A percentile compares a stretch with the other conserved stretches of the same genome.
phyloP scores from a whole-genome alignment of 148 eudicot species.

The Rhododendron ferrugineum region DNA sequence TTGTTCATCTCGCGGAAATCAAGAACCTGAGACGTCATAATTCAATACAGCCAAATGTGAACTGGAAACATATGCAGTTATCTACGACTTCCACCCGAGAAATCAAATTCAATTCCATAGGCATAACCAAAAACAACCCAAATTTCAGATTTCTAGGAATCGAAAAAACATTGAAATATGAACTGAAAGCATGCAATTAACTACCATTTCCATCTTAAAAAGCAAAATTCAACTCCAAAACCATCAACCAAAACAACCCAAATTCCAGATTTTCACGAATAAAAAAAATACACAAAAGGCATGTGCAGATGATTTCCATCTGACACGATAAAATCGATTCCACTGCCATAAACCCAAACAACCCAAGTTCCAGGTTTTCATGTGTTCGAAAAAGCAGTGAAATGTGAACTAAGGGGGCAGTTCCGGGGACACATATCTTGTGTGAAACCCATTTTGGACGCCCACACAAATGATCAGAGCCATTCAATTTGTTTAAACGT shows the following conservation, averaged over 20 bases:
- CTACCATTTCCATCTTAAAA: not conserved
- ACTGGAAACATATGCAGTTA: not conserved
- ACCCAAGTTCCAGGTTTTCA: not conserved
- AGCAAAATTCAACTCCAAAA: not conserved
- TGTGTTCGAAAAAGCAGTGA: not conserved
- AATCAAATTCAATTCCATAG: not conserved
- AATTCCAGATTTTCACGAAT: not conserved
- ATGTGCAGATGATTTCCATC: not conserved
- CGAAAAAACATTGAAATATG: not conserved
- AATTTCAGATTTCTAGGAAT: not conserved
- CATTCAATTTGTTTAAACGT: too few species aligned
- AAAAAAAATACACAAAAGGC: not conserved
- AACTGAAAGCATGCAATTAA: not conserved
- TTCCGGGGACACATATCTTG: too few species aligned
- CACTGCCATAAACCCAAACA: not conserved
- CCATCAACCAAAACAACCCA: not conserved
- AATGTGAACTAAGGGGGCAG: not conserved
- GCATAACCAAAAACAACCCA: not conserved
- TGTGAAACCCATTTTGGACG: too few species aligned
- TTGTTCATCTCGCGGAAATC: slow-evolving; percentile 73
- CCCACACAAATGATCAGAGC: too few species aligned
- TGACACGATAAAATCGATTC: not conserved
- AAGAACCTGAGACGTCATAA: slow-evolving; percentile 43
- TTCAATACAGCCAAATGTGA: not conserved
- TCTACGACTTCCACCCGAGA: not conserved